These are phyloP conservation scores for Talaromyces proteolyticus DNA, from an alignment of 495 filamentous ascomycete species.

Conservation along the genomic window DNA sequence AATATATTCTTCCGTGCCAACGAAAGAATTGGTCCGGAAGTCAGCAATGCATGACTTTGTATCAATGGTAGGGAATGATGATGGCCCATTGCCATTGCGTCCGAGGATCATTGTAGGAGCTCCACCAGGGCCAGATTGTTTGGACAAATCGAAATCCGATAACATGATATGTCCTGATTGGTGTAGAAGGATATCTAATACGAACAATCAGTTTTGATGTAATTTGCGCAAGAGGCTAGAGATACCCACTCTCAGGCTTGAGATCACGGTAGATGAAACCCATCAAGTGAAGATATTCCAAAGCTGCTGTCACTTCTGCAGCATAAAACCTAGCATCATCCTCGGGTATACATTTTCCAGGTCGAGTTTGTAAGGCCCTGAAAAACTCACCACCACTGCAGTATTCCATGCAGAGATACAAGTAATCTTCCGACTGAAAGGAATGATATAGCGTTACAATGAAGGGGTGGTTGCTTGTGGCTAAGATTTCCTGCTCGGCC, in stretches of 20 bases:
- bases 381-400: slow-evolving; percentile 99
- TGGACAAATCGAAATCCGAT: slow-evolving; percentile 97
- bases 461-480: slow-evolving; percentile 97
- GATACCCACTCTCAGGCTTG: slow-evolving; percentile 89
- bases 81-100: slow-evolving; percentile 73
- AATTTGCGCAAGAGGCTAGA: too few species aligned
- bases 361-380: slow-evolving; percentile 85
- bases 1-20: slow-evolving; percentile 98
- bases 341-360: slow-evolving; percentile 93
- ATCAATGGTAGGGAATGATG: slow-evolving; percentile 87
- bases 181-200: slow-evolving; percentile 86
- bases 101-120: slow-evolving; percentile 95
- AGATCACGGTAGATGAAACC: slow-evolving; percentile 98
- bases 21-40: slow-evolving; percentile 97
- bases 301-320: slow-evolving; percentile 92
- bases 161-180: slow-evolving; percentile 99
- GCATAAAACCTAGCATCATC: slow-evolving; percentile 98
- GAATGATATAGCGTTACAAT: slow-evolving; percentile 98
- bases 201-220: slow-evolving; percentile 1
- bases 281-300: slow-evolving; percentile 98
- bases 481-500: slow-evolving; percentile 96
- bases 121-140: slow-evolving; percentile 94
- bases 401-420: slow-evolving; percentile 99
- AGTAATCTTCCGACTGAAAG: slow-evolving; percentile 97
- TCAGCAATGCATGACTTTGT: slow-evolving; percentile 98